Conservation (phyloP, 2,329 filamentous ascomycete genomes). For the Phyllosticta paracitricarpa region DNA sequence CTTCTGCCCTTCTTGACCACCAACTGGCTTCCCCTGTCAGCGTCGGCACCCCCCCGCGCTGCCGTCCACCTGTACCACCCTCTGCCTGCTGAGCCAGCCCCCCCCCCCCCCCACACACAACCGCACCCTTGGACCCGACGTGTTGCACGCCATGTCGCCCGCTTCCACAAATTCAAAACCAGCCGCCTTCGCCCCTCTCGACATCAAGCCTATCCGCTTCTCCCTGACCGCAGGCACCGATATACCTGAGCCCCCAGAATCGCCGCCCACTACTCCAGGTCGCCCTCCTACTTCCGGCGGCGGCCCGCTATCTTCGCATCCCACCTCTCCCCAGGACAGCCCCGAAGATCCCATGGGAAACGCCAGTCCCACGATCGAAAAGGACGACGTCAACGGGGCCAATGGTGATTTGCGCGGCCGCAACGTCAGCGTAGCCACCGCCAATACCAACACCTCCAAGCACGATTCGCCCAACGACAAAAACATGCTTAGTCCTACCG, state of each 20-base stretch:
- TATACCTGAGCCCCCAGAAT: conserved; percentile 31
- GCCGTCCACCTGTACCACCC: conserved; percentile 2
- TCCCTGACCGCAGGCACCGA: conserved; percentile 33
- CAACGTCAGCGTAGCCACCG: conserved; percentile 7
- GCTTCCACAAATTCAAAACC: neutral
- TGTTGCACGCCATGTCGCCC: neutral
- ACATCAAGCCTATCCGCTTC: conserved; percentile 27
- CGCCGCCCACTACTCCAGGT: conserved; percentile 25
- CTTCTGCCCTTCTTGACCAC: neutral
- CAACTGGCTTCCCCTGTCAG: conserved; percentile 11
- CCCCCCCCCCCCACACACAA: neutral
- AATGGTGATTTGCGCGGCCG: neutral
- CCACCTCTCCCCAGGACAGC: conserved; percentile 22
- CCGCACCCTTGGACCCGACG: neutral
- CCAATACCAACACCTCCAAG: neutral
- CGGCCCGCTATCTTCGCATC: conserved; percentile 32
- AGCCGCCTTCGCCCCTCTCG: conserved; percentile 7
- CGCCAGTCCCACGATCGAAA: conserved; percentile 24
- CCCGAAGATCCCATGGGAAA: conserved; percentile 5
- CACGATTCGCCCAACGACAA: conserved; percentile 6
- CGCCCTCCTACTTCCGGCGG: conserved; percentile 29
- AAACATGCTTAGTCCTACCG: conserved; percentile 12
- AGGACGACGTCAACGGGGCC: conserved; percentile 15
- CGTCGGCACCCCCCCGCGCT: neutral
- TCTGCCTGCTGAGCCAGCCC: neutral